Base-by-base conservation (phyloP, 192 early-diverging fungal species). In the Chytriomyces sp. region DNA sequence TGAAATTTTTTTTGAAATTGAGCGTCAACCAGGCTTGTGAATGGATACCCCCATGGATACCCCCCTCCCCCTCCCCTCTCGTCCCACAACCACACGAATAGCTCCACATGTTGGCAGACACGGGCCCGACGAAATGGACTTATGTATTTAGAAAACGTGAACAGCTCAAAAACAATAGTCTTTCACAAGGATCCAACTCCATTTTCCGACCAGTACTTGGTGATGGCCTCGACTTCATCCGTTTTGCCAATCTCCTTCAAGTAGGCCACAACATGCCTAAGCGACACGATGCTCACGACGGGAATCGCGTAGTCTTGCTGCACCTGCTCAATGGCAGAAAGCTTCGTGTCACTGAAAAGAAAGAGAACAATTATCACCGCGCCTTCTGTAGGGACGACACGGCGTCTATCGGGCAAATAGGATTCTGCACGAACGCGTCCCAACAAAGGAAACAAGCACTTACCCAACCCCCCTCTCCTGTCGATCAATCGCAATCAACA, bases 281-380 rank as follows among this genome's bases (percentile, higher is more conserved):
- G 85, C 25, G 76, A 89, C 17, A 99, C 92, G 44, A 99, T 97
- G 17, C 91, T 86, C 44, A 90, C 83, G 31, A 99, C 94, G 12
- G 92, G 88, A 26, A 93, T 80, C 19, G 84, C 83, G 60, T 90
- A 92, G 49, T 94, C 89, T 52, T 86, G 73, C 80, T 96, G 84
- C 22, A 99, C 90, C 78, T 95, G 95, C 80, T 96, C 93, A 68
- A 98, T 96, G 30, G 98, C 95, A 30, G 91, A 93, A 30, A 81
- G 72, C 1, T 89, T 86, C 32, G 88, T 89, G 17, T 85, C 87
- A 44, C 82, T 80, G 53, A 22, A 0, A 28, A 49, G n/a, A n/a
- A n/a, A 49, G n/a, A 49, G n/a, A n/a, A 49, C 41, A n/a, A n/a
- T n/a, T n/a, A n/a, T n/a, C n/a, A n/a, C n/a, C n/a, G n/a, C n/a